Conservation (phyloP, 2,329 filamentous ascomycete species). For the Clarireedia paspali region DNA sequence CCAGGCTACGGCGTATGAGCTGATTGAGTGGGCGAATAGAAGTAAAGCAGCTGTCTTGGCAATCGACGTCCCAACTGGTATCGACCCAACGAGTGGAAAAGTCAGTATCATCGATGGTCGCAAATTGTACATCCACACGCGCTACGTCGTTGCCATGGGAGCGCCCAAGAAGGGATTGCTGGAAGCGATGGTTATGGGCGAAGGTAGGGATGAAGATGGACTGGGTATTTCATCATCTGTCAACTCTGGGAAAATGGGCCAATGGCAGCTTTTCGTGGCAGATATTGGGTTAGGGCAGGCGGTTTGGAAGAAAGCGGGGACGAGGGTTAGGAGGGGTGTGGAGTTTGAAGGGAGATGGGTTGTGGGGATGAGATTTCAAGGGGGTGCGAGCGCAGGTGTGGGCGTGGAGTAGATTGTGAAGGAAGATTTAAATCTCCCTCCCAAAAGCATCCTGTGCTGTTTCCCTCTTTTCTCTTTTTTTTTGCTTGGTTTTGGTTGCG, state of each 20-base stretch:
- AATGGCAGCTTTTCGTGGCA: constrained; percentile 75
- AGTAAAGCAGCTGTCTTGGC: constrained; percentile 76
- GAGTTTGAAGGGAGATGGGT: constrained; percentile 88
- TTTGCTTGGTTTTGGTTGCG: too few relatives aligned
- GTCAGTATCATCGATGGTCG: constrained; percentile 63
- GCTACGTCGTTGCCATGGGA: constrained; percentile 77
- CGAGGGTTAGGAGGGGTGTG: constrained; percentile 72
- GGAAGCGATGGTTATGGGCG: constrained; percentile 50
- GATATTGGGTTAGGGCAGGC: constrained; percentile 80
- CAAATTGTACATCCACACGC: constrained; percentile 70
- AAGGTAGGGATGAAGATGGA: constrained; percentile 27
- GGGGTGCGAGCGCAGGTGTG: constrained; percentile 9
- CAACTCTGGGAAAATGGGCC: background rate
- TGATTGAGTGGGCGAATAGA: constrained; percentile 91
- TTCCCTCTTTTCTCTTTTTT: too few relatives aligned
- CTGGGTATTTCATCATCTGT: background rate
- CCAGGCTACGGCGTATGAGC: constrained; percentile 75
- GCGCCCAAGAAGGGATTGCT: constrained; percentile 81
- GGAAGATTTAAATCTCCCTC: too few relatives aligned
- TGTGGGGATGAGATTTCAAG: constrained; percentile 49
- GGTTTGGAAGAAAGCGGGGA: constrained; percentile 79
- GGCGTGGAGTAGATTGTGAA: too few relatives aligned
- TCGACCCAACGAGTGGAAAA: constrained; percentile 70
- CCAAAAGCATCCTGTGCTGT: too few relatives aligned
- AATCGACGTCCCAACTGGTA: constrained; percentile 84